Base-by-base conservation (phyloP, 2,329 filamentous ascomycete species). In the Pochonia chlamydosporia region DNA sequence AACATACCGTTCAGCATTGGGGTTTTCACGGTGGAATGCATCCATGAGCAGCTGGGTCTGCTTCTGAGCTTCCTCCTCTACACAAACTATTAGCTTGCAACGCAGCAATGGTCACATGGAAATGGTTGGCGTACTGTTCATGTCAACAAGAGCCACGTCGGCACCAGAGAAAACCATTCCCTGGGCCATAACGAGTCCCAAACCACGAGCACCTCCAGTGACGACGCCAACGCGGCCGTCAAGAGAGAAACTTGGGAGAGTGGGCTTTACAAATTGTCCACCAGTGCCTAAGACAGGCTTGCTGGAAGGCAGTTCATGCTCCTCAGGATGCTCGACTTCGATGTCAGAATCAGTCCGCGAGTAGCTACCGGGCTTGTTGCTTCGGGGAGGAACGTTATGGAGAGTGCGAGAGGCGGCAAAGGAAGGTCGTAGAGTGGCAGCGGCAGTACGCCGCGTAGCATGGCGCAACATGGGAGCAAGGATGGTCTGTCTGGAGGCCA, bases 181-280 rank as follows among this genome's bases (percentile, higher is more conserved):
- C 72, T 96, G 90, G 44, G 86, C 87, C 87, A 97, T 96, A 57
- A 95, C 90, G 51, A 96, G 73, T 33, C 92, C 92, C 49, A 97
- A 69, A 7, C 92, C 92, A 62, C 91, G 78, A 23, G 92, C 92
- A 62, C 91, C 92, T 44, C 92, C 92, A 1, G 92, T 97, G 33
- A 97, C 87, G 35, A 96, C 75, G 40, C 82, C 89, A 8, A 91
- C 87, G 61, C 84, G 85, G 51, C 83, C 87, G 63, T 95, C 86
- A 28, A 97, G 79, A 8, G 89, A 92, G 71, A 96, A 97, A 37
- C 82, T 82, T 28, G 87, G 83, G 24, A 96, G 78, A 0, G 90
- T 95, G 23, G 89, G 84, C 73, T 89, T 90, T 68, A 88, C 86
- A 60, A 93, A 87, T 61, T 84, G 78, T 16, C 88, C 89, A 51